Evolutionary conservation across 257 asterid species (phyloP).

Genomic region (Nyctanthes arbortristis): DNA sequence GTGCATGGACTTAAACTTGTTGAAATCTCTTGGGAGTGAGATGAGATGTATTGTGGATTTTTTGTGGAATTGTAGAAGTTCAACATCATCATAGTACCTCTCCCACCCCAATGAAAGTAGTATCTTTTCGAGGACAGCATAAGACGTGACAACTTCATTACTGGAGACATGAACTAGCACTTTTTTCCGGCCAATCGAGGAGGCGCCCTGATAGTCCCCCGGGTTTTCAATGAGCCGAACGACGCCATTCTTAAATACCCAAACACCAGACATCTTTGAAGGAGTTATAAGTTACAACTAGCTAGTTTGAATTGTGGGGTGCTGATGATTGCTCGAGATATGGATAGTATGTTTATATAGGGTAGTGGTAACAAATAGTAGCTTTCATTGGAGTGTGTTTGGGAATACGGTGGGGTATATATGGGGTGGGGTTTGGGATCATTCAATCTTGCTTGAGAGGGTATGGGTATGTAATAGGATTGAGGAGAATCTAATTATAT

Average conservation of each 20-base stretch:
- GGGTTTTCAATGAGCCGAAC: slow-evolving; percentile 50
- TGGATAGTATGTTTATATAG: not conserved
- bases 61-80: slow-evolving; percentile 51
- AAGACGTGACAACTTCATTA: slow-evolving; percentile 42
- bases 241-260: slow-evolving; percentile 59
- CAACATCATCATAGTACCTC: slow-evolving; percentile 47
- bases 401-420: no score
- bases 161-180: slow-evolving; percentile 35
- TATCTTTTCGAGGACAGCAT: slow-evolving; percentile 29
- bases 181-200: slow-evolving; percentile 21
- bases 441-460: not conserved
- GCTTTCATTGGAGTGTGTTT: not conserved
- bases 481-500: not conserved
- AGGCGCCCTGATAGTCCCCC: slow-evolving; percentile 29
- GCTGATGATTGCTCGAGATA: not conserved
- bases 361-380: no score
- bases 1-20: slow-evolving; percentile 54
- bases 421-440: not conserved
- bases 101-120: slow-evolving; percentile 42
- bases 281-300: not conserved
- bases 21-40: slow-evolving; percentile 53
- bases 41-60: slow-evolving; percentile 43
- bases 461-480: not conserved
- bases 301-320: no score
- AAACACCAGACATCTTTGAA: slow-evolving; percentile 50